Evolutionary conservation across 148 eudicot species (phyloP).

Genomic region (Amaranthus palmeri): DNA sequence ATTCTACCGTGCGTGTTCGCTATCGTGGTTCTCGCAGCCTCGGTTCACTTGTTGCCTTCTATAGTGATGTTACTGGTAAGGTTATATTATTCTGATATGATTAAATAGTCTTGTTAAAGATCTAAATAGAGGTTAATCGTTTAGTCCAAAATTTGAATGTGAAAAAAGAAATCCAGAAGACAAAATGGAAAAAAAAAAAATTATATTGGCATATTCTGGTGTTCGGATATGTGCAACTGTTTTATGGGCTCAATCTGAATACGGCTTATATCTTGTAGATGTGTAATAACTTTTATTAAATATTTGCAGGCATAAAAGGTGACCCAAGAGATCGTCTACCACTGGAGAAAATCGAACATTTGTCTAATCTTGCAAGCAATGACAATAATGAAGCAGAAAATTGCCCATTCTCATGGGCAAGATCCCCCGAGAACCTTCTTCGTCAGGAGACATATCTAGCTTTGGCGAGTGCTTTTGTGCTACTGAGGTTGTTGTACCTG

Average conservation of each 20-base stretch:
- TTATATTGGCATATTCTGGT: not conserved
- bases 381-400: conserved; percentile 36
- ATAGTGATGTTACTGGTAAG: conserved; percentile 68
- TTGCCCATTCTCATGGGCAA: conserved; percentile 92
- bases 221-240: not conserved
- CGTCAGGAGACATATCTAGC: conserved; percentile 78
- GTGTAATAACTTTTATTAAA: not conserved
- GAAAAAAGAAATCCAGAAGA: too few species aligned
- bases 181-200: not conserved
- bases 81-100: not conserved
- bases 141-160: too few species aligned
- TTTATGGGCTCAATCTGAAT: not conserved
- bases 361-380: conserved; percentile 32
- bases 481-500: conserved; percentile 51
- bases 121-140: too few species aligned
- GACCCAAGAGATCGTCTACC: conserved; percentile 37
- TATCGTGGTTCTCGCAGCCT: conserved; percentile 80
- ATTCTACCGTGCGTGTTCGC: conserved; percentile 76
- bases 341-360: conserved; percentile 37
- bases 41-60: conserved; percentile 67
- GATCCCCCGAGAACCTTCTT: conserved; percentile 75
- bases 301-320: conserved; percentile 46
- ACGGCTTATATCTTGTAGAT: not conserved
- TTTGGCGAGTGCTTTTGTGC: conserved; percentile 71
- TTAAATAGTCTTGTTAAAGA: too few species aligned